Conservation (phyloP, 2,329 filamentous ascomycete genomes). For the Apiospora saccharicola region DNA sequence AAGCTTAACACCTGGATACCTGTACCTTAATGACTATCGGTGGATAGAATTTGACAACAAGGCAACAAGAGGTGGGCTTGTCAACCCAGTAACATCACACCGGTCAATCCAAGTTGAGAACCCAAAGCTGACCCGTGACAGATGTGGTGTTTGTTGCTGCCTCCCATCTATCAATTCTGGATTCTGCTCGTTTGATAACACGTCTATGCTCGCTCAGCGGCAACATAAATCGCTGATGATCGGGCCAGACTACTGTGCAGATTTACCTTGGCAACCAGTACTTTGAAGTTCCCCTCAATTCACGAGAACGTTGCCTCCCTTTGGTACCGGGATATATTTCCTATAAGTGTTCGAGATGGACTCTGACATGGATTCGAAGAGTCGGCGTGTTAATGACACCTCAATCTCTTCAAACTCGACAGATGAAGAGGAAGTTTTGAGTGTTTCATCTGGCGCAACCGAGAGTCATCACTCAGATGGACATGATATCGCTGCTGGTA, state of each 20-base stretch:
- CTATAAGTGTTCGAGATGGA: background rate
- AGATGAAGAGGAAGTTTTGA: constrained; percentile 19
- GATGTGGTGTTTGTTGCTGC: constrained; percentile 2
- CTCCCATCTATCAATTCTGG: background rate
- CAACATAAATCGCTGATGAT: constrained; percentile 7
- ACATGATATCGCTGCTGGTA: constrained; percentile 27
- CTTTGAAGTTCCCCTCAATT: background rate
- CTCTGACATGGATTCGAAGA: background rate
- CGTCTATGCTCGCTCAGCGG: background rate
- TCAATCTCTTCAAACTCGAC: background rate
- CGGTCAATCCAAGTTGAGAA: background rate
- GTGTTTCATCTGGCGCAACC: constrained; percentile 2
- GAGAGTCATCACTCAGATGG: background rate
- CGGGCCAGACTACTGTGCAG: background rate
- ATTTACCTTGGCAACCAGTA: background rate
- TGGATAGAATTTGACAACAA: constrained; percentile 1
- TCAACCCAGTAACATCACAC: background rate
- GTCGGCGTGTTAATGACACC: background rate
- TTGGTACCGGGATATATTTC: background rate
- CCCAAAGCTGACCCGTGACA: background rate
- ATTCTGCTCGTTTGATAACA: background rate
- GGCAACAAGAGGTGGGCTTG: background rate
- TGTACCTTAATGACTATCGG: constrained; percentile 7
- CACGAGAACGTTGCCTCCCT: background rate
- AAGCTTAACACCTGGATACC: constrained; percentile 14